phyloP scores from a whole-genome alignment of 176 grass and related monocot species.

The Aechmea fasciata region DNA sequence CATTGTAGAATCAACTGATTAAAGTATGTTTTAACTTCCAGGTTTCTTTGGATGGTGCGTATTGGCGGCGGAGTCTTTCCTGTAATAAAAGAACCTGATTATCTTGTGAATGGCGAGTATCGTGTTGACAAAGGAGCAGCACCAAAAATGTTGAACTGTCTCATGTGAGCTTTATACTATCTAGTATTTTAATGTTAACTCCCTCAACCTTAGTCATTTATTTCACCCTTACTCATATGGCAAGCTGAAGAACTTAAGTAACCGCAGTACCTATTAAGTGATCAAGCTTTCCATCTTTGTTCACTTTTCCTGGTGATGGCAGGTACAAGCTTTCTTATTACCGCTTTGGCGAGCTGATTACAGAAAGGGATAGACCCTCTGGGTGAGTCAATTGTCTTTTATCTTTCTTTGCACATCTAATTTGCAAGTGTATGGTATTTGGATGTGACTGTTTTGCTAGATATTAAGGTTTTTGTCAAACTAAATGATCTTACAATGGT shows the following conservation, averaged over 20 bases:
- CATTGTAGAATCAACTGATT: not conserved
- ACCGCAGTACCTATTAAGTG: not conserved
- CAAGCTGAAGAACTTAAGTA: conserved; percentile 5
- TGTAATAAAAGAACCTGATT: conserved; percentile 98
- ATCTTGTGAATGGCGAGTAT: conserved; percentile 96
- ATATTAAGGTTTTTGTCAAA: no score
- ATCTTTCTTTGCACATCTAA: not conserved
- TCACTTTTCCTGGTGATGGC: conserved; percentile 16
- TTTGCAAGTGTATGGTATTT: not conserved
- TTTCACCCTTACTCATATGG: not conserved
- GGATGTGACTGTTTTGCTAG: not conserved
- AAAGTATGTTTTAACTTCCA: conserved; percentile 18
- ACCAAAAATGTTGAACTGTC: conserved; percentile 97
- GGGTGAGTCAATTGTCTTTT: conserved; percentile 47
- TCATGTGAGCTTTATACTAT: conserved; percentile 57
- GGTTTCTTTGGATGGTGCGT: conserved; percentile 98
- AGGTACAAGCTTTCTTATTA: conserved; percentile 99
- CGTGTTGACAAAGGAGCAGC: conserved; percentile 96
- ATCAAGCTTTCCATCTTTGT: not conserved
- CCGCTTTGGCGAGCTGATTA: conserved; percentile 88
- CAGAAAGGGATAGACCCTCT: conserved; percentile 85
- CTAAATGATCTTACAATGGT: no score
- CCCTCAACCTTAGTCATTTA: no score
- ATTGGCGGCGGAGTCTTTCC: conserved; percentile 98
- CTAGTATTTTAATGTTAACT: not conserved